Percentiles rank a stretch among this genome's conserved stretches.
phyloP scores from a whole-genome alignment of 129 eudicot species.

The Kitagawia praeruptora region DNA sequence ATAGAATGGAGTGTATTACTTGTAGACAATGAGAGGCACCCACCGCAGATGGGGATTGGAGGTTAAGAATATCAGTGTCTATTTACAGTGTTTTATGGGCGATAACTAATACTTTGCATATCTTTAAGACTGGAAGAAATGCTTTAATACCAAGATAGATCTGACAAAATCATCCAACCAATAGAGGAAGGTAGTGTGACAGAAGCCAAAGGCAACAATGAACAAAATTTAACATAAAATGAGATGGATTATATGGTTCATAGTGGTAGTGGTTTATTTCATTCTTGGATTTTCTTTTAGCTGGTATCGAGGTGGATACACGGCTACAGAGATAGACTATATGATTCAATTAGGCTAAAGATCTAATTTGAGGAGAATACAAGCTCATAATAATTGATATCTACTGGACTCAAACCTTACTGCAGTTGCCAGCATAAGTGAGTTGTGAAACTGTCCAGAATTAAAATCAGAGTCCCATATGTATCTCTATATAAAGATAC shows the following conservation, averaged over 20 bases:
- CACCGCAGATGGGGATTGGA: not conserved
- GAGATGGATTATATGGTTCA: not conserved
- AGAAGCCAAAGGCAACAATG: not conserved
- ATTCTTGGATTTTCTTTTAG: not conserved
- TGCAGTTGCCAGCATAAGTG: not conserved
- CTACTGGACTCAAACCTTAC: no score
- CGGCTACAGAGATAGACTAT: not conserved
- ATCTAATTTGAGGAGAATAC: not conserved
- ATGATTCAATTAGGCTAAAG: not conserved
- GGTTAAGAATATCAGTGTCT: not conserved
- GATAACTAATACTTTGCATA: not conserved
- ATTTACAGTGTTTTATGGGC: not conserved
- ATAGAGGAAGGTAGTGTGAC: not conserved
- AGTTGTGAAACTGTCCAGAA: not conserved
- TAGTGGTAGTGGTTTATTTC: not conserved
- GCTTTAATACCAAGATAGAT: not conserved
- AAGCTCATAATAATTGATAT: not conserved
- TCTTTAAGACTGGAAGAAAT: no score
- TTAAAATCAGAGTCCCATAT: not conserved
- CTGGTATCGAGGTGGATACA: not conserved
- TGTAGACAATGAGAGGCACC: no score
- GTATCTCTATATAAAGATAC: not conserved
- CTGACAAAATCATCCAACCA: not conserved
- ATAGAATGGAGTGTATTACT: no score
- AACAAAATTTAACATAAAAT: not conserved